Evolutionary conservation across 2,329 filamentous ascomycete species (phyloP), one percentile per base, ranked within the genome.

Genomic region (Acephala macrosclerotiorum): DNA sequence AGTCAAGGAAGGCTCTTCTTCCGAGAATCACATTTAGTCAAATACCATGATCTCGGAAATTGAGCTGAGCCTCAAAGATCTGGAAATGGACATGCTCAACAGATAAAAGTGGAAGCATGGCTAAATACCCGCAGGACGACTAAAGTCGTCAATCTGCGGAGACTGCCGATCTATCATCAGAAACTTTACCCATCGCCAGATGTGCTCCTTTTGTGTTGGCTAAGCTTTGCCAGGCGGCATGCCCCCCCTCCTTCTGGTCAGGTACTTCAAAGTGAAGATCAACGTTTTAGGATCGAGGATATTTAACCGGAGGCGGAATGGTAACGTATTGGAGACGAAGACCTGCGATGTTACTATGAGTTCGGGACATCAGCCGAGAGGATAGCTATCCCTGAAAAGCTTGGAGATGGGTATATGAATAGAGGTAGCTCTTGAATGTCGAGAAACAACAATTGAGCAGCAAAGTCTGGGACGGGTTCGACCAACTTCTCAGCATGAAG

Each of bases 281-380:
- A 18, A 12, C 40, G 40, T n/a, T n/a, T 42, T 12, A 2, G 45
- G 25, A 8, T 7, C 45, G 12, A 2, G 20, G 2, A 9, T 22
- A 22, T 22, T 49, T 49, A 22, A 22, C n/a, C 45, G n/a, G 45
- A 9, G 9, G 9, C 45, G 45, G 45, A 49, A 49, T 11, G 20
- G 20, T 25, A 49, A 49, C 20, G 45, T 49, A 22, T 25, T 22
- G 45, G 6, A 22, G 45, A 49, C 45, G 20, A 25, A 8, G 45
- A 49, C 45, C 8, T 22, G 12, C n/a, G 45, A 3, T 22, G 9
- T 1, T 14, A 49, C n/a, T 49, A 22, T 49, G n/a, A 11, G 14
- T 14, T 49, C 45, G 45, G 38, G n/a, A 49, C 9, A 49, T n/a
- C 45, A n/a, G 45, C 45, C 45, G 45, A 49, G 45, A 42, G 40